Evolutionary conservation across 2,329 filamentous ascomycete genomes (phyloP).

Genomic region (Arthrocladium fulminans): DNA sequence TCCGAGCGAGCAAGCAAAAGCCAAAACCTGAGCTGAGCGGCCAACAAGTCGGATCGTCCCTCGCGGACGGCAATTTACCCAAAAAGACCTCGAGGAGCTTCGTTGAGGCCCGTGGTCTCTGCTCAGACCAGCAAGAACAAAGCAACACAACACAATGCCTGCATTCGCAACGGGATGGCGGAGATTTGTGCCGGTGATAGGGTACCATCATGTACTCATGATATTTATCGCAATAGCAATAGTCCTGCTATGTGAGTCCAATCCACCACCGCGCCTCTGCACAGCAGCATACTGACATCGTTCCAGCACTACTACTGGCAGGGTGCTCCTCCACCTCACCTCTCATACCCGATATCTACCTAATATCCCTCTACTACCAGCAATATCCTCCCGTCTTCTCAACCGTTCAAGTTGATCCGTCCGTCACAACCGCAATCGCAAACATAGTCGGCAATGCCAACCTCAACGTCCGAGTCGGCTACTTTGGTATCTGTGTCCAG

Average conservation of each 20-base stretch:
- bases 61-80: constrained; percentile 8
- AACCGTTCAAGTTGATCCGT: constrained; percentile 83
- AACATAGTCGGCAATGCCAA: constrained; percentile 81
- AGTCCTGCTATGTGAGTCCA: constrained; percentile 80
- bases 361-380: constrained; percentile 96
- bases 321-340: constrained; percentile 96
- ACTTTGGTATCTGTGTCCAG: constrained; percentile 96
- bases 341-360: constrained; percentile 88
- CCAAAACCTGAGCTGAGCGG: constrained; percentile 9
- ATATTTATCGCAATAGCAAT: constrained; percentile 89
- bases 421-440: constrained; percentile 71
- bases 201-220: constrained; percentile 87
- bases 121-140: neutral
- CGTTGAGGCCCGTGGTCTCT: neutral
- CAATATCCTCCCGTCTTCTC: constrained; percentile 72
- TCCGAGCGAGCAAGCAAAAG: neutral
- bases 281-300: constrained; percentile 20
- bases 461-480: constrained; percentile 86
- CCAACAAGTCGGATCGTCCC: constrained; percentile 11
- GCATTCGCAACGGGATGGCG: constrained; percentile 29
- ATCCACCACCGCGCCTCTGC: neutral
- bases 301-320: constrained; percentile 73
- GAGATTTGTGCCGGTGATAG: constrained; percentile 52
- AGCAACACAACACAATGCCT: constrained; percentile 14
- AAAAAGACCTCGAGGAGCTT: constrained; percentile 5